These are phyloP conservation scores for Phialophora chinensis DNA, from an alignment of 2,329 filamentous ascomycete genomes.

Conservation along the genomic window DNA sequence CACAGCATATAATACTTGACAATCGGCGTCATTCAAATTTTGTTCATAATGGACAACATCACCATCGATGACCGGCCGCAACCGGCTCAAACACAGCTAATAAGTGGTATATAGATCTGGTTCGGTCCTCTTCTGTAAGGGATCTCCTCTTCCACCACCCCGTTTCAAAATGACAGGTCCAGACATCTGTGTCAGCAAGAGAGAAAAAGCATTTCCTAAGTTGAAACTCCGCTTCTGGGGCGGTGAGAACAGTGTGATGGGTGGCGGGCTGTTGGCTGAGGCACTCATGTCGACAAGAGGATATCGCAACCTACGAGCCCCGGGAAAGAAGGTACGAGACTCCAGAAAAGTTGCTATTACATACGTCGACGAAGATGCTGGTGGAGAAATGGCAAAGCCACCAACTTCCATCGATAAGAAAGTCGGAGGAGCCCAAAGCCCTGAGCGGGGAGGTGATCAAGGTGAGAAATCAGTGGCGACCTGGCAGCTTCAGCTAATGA, in stretches of 20 bases:
- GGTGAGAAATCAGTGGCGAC: background rate
- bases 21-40: background rate
- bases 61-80: background rate
- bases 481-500: background rate
- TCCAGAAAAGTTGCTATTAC: background rate
- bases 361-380: background rate
- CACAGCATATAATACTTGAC: background rate
- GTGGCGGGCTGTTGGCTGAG: background rate
- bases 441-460: background rate
- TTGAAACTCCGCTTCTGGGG: slow-evolving; percentile 2
- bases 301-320: background rate
- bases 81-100: background rate
- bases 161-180: background rate
- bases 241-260: background rate
- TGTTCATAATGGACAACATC: background rate
- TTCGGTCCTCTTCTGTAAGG: background rate
- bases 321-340: background rate
- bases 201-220: background rate
- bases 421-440: background rate
- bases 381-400: background rate
- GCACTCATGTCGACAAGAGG: background rate
- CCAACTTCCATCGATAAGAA: background rate
- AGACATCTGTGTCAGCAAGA: background rate
- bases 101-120: background rate
- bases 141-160: background rate